phyloP scores from a whole-genome alignment of 768 basidiomycete genomes.

The Phaeolepiota aurea region DNA sequence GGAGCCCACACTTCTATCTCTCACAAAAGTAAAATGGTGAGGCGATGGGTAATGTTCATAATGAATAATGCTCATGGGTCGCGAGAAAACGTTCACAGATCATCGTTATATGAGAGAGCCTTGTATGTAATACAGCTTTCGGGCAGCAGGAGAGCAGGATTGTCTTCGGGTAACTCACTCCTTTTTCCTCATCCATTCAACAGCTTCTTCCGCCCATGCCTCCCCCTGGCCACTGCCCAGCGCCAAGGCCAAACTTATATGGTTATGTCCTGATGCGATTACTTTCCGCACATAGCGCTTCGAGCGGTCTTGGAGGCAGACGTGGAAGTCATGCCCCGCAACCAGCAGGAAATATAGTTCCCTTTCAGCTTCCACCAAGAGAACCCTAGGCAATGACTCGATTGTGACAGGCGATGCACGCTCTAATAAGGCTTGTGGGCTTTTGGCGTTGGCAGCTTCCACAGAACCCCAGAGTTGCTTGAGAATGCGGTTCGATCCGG shows the following conservation, averaged over 20 bases:
- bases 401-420: conserved; percentile 24
- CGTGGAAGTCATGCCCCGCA: conserved; percentile 26
- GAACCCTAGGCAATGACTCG: conserved; percentile 32
- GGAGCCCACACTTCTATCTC: too few species aligned
- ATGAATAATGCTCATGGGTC: too few species aligned
- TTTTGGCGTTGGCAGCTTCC: conserved; percentile 25
- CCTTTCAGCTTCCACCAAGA: conserved; percentile 42
- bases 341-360: conserved; percentile 41
- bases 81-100: too few species aligned
- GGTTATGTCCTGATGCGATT: conserved; percentile 49
- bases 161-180: too few species aligned
- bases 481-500: conserved; percentile 19
- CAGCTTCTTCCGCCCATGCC: conserved; percentile 48
- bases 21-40: too few species aligned
- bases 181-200: conserved; percentile 28
- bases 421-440: conserved; percentile 32
- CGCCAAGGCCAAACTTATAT: conserved; percentile 46
- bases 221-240: conserved; percentile 51
- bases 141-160: too few species aligned
- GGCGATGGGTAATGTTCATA: too few species aligned
- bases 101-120: too few species aligned
- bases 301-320: conserved; percentile 26
- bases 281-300: conserved; percentile 23
- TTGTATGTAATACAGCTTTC: too few species aligned
- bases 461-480: conserved; percentile 29